These are phyloP conservation scores for Reutealis trisperma DNA, from an alignment of 345 rosid species.

Conservation along the genomic window DNA sequence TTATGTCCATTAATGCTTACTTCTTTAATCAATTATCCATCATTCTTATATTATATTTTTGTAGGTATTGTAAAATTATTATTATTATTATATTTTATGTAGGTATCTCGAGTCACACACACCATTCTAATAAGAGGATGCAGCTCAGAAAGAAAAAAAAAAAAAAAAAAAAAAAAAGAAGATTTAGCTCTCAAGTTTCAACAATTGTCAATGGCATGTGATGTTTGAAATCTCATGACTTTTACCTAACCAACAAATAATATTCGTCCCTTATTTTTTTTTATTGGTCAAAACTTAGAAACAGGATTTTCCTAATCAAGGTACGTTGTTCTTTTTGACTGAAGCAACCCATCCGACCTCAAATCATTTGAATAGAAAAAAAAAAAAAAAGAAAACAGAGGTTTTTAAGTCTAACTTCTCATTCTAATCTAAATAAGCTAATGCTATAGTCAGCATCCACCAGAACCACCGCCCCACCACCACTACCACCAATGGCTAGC, in stretches of 20 bases:
- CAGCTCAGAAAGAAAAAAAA: too few relatives aligned
- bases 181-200: neutral
- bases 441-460: neutral
- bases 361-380: too few relatives aligned
- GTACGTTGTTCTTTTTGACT: neutral
- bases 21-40: too few relatives aligned
- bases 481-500: neutral
- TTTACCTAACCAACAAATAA: neutral
- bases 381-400: neutral
- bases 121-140: neutral
- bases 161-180: too few relatives aligned
- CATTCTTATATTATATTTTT: too few relatives aligned
- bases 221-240: slow-evolving; percentile 4
- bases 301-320: neutral
- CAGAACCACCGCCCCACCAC: slow-evolving; percentile 8
- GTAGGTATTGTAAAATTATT: too few relatives aligned
- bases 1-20: too few relatives aligned
- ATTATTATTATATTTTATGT: too few relatives aligned
- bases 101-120: too few relatives aligned
- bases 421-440: neutral
- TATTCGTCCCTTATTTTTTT: neutral
- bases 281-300: slow-evolving; percentile 2
- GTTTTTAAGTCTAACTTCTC: slow-evolving; percentile 23
- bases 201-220: slow-evolving; percentile 6
- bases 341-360: neutral